These are phyloP conservation scores for Sclerotinia subarctica DNA, from an alignment of 2,329 filamentous ascomycete genomes.

Conservation along the genomic window DNA sequence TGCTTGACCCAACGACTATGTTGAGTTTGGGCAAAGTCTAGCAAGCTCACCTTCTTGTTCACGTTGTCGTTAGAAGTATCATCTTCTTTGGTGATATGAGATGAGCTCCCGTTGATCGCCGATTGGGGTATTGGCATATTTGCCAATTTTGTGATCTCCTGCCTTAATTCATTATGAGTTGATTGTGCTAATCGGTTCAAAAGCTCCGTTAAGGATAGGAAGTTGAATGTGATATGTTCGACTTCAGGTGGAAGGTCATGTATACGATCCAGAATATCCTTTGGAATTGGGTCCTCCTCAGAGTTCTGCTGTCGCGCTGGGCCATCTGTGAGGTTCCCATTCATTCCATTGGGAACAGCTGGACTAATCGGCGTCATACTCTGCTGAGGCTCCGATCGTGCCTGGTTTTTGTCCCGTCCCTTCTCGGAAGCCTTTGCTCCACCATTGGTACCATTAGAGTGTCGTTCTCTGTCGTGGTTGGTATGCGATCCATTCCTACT, in stretches of 20 bases:
- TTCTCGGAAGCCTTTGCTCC: conserved; percentile 39
- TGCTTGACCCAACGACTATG: conserved; percentile 91
- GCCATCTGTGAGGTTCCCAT: conserved; percentile 29
- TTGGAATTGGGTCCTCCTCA: conserved; percentile 27
- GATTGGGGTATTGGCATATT: conserved; percentile 59
- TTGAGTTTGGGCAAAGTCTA: conserved; percentile 75
- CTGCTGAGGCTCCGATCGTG: conserved; percentile 32
- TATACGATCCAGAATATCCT: conserved; percentile 43
- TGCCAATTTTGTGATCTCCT: conserved; percentile 67
- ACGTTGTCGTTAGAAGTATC: conserved; percentile 64
- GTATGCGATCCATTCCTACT: conserved; percentile 51
- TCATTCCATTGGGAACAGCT: conserved; percentile 32
- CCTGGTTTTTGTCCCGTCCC: conserved; percentile 38
- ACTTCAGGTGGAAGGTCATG: conserved; percentile 61
- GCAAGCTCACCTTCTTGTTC: conserved; percentile 69
- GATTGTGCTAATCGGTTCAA: conserved; percentile 77
- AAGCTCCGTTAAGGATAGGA: conserved; percentile 71
- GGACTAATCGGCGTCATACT: conserved; percentile 35
- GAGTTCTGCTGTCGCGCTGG: conserved; percentile 26
- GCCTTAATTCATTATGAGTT: conserved; percentile 73
- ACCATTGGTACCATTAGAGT: conserved; percentile 47
- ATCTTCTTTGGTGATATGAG: conserved; percentile 44
- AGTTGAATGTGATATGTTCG: conserved; percentile 70
- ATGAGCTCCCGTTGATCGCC: conserved; percentile 51
- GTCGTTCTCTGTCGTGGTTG: conserved; percentile 53